phyloP scores from a whole-genome alignment of 1,284 basidiomycete genomes.

The Sanghuangporus weigelae region DNA sequence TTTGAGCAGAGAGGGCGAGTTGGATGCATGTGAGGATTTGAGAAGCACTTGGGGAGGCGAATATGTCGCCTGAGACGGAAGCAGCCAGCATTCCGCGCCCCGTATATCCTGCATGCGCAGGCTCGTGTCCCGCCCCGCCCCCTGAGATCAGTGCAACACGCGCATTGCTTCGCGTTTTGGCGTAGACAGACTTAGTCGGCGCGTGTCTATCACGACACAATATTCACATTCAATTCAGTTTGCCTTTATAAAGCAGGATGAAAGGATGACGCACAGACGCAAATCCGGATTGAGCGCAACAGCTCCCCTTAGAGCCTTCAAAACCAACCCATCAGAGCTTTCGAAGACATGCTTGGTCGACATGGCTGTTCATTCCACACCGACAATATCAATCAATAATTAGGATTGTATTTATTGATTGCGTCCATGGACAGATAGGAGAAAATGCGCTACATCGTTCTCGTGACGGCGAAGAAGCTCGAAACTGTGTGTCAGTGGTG shows the following conservation, averaged over 20 bases:
- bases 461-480: not conserved
- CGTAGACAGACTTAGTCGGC: slow-evolving; percentile 35
- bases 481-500: not conserved
- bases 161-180: slow-evolving; percentile 27
- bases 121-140: slow-evolving; percentile 68
- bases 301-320: slow-evolving; percentile 49
- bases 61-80: slow-evolving; percentile 60
- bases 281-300: slow-evolving; percentile 47
- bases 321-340: slow-evolving; percentile 45
- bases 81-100: slow-evolving; percentile 54
- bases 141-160: slow-evolving; percentile 56
- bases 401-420: not conserved
- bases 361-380: slow-evolving; percentile 19
- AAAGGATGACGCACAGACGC: slow-evolving; percentile 36
- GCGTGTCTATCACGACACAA: slow-evolving; percentile 21
- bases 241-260: not conserved
- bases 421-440: not conserved
- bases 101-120: slow-evolving; percentile 56
- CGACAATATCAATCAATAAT: not conserved
- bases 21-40: slow-evolving; percentile 51
- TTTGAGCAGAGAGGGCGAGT: slow-evolving; percentile 32
- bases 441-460: not conserved
- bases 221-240: not conserved
- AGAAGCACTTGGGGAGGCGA: slow-evolving; percentile 58
- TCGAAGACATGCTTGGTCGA: slow-evolving; percentile 41